phyloP scores from a whole-genome alignment of 768 basidiomycete genomes.

The Pulveroboletus sp. region DNA sequence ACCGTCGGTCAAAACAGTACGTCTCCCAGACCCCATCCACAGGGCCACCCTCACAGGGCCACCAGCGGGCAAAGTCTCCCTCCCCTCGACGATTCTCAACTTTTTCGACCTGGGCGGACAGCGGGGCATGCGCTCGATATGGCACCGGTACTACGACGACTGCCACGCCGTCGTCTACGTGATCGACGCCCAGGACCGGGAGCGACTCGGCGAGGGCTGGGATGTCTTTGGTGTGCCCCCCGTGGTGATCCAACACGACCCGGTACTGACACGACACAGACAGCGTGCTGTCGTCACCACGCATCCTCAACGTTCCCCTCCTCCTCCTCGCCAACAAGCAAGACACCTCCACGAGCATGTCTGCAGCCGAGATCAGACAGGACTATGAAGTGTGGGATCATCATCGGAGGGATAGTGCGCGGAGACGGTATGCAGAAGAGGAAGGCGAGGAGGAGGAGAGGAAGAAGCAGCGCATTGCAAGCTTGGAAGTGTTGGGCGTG shows the following conservation, averaged over 20 bases:
- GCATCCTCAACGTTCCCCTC: constrained; percentile 87
- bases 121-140: constrained; percentile 88
- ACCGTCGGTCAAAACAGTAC: constrained; percentile 97
- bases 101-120: constrained; percentile 99
- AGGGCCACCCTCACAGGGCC: too few relatives aligned
- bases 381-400: constrained; percentile 88
- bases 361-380: constrained; percentile 87
- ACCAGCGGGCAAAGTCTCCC: constrained; percentile 90
- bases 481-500: constrained; percentile 85
- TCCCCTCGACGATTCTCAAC: constrained; percentile 91
- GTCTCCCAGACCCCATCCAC: too few relatives aligned
- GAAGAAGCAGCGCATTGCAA: constrained; percentile 60
- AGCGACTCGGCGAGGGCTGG: constrained; percentile 91
- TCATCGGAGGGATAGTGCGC: constrained; percentile 65
- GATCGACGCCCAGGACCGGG: constrained; percentile 89
- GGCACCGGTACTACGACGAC: constrained; percentile 93
- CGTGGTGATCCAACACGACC: too few relatives aligned
- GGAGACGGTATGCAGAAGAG: constrained; percentile 49
- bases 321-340: constrained; percentile 96
- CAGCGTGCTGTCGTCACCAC: constrained; percentile 81
- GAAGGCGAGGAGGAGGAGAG: constrained; percentile 44
- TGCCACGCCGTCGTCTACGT: constrained; percentile 97
- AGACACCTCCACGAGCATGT: constrained; percentile 75
- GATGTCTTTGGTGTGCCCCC: constrained; percentile 83
- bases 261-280: constrained; percentile 39